A percentile compares a stretch with the other conserved stretches of the same genome.
These are phyloP conservation scores for Neofusicoccum cordaticola DNA, from an alignment of 2,329 filamentous ascomycete species.

Conservation along the genomic window DNA sequence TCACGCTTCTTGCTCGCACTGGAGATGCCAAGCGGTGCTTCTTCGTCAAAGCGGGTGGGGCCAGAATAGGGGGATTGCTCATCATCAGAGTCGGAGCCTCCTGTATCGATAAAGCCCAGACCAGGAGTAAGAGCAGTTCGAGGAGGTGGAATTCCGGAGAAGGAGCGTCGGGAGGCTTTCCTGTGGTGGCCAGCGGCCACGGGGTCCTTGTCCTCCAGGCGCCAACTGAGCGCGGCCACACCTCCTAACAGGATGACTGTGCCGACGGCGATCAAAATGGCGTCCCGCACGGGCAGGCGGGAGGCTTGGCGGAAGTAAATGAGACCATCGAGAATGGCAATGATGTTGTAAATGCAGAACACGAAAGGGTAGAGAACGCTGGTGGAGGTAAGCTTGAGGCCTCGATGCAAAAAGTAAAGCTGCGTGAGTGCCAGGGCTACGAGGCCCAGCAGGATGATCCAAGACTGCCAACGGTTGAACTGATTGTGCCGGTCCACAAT, in stretches of 20 bases:
- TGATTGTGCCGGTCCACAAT: conserved; percentile 84
- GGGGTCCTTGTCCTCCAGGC: conserved; percentile 70
- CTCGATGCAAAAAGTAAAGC: conserved; percentile 91
- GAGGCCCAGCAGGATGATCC: conserved; percentile 81
- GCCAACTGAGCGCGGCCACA: conserved; percentile 90
- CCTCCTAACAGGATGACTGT: conserved; percentile 82
- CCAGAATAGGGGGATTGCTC: conserved; percentile 20
- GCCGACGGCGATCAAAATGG: conserved; percentile 78
- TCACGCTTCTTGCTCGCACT: conserved; percentile 10
- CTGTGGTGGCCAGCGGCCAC: conserved; percentile 30
- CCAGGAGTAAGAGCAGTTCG: conserved; percentile 75
- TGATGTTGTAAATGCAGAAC: conserved; percentile 99
- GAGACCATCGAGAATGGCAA: conserved; percentile 92
- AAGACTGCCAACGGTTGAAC: conserved; percentile 93
- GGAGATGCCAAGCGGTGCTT: conserved; percentile 11
- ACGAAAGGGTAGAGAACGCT: conserved; percentile 95
- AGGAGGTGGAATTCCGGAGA: conserved; percentile 41
- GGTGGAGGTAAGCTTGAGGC: conserved; percentile 90
- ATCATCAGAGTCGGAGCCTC: conserved; percentile 20
- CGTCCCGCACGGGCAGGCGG: conserved; percentile 71
- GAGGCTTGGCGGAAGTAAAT: conserved; percentile 94
- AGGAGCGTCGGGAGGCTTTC: conserved; percentile 31
- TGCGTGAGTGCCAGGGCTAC: conserved; percentile 81
- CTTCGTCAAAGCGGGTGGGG: conserved; percentile 14
- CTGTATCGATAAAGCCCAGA: conserved; percentile 66